Evolutionary conservation across 495 filamentous ascomycete genomes (phyloP), one percentile per base, ranked within the genome.

Genomic region (Margaritispora aquatica): DNA sequence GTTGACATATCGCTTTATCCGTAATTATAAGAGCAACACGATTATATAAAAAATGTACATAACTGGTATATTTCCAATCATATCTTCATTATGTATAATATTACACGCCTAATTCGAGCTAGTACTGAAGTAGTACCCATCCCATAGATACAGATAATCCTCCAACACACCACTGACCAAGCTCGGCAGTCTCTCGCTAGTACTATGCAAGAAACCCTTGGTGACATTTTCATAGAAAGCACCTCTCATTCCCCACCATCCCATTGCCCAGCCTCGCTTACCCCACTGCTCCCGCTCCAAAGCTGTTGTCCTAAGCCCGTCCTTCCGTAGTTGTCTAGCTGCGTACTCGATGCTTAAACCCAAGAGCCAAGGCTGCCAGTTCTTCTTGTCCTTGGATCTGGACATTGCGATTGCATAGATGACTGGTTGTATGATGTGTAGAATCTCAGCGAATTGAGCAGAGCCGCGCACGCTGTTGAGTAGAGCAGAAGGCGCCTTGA

Each of bases 141-240:
- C 93, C 94, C 94, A 98, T 17, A 98, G 77, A 68, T 94, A 97
- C 69, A 95, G 89, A 66, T 97, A 97, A 68, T 98, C 95, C 69
- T 96, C 92, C 56, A 97, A 66, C 22, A 98, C 81, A 54, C 86
- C 91, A 0, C 82, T 84, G 17, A 97, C 75, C 63, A 97, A 74
- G 64, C 88, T 86, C 53, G 95, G 80, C 68, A 96, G 74, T 49
- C 88, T 86, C 66, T 88, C 88, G 46, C 80, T 79, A 63, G 84
- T 85, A 26, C 75, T 74, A 61, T 80, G 78, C 50, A 90, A 70
- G 72, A 87, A 81, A 7, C 77, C 87, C 85, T 90, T 92, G 29
- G 91, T 96, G 53, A 96, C 77, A 67, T 93, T 89, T 70, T 97
- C 89, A 73, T 97, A 98, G 65, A 97, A 96, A 8, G 93, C 93